Evolutionary conservation across 1,284 basidiomycete genomes (phyloP), one percentile per base, ranked within the genome.

Genomic region (Tilletia walkeri): DNA sequence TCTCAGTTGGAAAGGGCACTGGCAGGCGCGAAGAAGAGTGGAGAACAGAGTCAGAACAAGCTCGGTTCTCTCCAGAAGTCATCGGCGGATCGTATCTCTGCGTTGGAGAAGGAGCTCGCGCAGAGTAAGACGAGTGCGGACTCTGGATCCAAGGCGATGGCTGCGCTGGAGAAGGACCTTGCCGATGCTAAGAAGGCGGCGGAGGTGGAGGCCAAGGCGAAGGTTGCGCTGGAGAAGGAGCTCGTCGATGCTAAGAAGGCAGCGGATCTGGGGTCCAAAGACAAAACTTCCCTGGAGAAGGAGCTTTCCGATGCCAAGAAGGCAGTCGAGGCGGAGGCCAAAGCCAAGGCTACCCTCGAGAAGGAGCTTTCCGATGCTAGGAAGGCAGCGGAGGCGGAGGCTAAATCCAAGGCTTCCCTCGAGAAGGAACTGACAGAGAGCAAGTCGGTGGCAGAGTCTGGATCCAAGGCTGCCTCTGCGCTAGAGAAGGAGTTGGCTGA

Each of bases 401-500:
- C 41, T 1, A 45, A 45, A 45, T 1, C 41, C 9, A 45, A 45
- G 41, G 14, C 41, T 45, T 7, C 41, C 9, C 41, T 45, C 9
- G 41, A 74, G n/a, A 54, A 68, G 66, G 67, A 74, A 20, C 50
- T 69, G 1, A 45, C 41, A 9, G 41, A 45, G 6, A 14, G 6
- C 41, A 45, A 14, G 24, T 30, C 24, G 24, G 24, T 30, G 24
- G 24, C 24, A 30, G 24, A 30, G 24, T 30, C 24, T 30, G 66
- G 69, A 20, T 67, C 73, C 18, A 30, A 67, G 18, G 72, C 50
- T 6, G 6, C 12, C 6, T 12, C 10, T 7, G 50, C 73, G n/a
- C 72, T 77, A 14, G 67, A 75, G 50, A 73, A 38, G 39, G 71
- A 75, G 63, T 71, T 77, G 1, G 69, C 72, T 2, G 75, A 78